A percentile compares a stretch with the other conserved stretches of the same genome.
Evolutionary conservation across 768 basidiomycete genomes (phyloP).

Genomic region (Lentinula guzmanii): DNA sequence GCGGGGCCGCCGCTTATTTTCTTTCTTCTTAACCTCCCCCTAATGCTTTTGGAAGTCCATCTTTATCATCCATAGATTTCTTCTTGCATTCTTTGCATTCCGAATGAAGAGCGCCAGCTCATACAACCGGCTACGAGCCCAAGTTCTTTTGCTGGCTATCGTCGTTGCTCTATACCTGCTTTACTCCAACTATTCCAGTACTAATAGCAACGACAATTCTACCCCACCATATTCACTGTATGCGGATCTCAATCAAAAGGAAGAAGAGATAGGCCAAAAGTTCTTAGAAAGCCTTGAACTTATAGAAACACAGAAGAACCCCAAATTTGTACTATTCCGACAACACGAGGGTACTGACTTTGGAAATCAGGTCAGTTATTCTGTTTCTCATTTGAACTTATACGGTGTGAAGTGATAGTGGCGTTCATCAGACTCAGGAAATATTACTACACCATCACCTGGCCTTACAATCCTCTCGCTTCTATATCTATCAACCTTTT

Average conservation of each 20-base stretch:
- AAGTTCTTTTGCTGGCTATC: slow-evolving; percentile 7
- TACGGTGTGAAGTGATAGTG: background rate
- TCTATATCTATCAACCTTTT: slow-evolving; percentile 39
- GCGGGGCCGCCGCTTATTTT: background rate
- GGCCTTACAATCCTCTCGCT: slow-evolving; percentile 29
- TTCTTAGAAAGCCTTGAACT: slow-evolving; percentile 8
- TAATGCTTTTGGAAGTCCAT: background rate
- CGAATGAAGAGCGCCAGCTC: background rate
- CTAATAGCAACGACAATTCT: slow-evolving; percentile 10
- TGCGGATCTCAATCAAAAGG: slow-evolving; percentile 20
- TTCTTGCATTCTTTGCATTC: background rate
- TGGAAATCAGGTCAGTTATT: slow-evolving; percentile 36
- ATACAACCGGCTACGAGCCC: slow-evolving; percentile 1
- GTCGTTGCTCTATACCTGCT: slow-evolving; percentile 24
- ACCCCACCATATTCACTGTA: slow-evolving; percentile 36
- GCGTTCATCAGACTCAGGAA: slow-evolving; percentile 32
- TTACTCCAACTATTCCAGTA: background rate
- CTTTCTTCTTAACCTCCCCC: background rate
- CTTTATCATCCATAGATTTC: background rate
- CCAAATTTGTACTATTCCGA: slow-evolving; percentile 36
- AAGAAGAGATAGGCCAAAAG: slow-evolving; percentile 22
- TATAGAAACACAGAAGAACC: slow-evolving; percentile 16
- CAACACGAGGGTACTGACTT: slow-evolving; percentile 45
- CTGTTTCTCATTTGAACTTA: background rate
- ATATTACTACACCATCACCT: slow-evolving; percentile 41